Evolutionary conservation across 805 yeast genomes (phyloP).

Genomic region (Maudiozyma barnettii): DNA sequence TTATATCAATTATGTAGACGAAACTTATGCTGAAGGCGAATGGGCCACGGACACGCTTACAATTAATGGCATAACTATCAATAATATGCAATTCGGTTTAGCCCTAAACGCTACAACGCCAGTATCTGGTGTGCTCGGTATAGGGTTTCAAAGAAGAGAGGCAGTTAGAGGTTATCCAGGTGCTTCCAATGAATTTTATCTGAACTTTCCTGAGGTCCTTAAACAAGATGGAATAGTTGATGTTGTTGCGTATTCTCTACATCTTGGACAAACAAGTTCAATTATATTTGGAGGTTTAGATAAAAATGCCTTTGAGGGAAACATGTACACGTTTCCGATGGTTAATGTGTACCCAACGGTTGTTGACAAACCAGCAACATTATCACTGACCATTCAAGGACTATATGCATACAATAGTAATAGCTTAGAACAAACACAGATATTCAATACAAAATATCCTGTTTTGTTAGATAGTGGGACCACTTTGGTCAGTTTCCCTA

Average conservation of each 20-base stretch:
- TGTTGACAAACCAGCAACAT: conserved; percentile 29
- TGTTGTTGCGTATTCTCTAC: conserved; percentile 48
- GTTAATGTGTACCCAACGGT: conserved; percentile 33
- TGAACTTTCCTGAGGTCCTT: conserved; percentile 53
- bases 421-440: conserved; percentile 9
- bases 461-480: conserved; percentile 53
- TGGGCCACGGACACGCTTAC: conserved; percentile 56
- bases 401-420: conserved; percentile 23
- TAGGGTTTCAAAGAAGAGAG: conserved; percentile 58
- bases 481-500: conserved; percentile 41
- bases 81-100: conserved; percentile 54
- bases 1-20: conserved; percentile 39
- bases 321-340: conserved; percentile 37
- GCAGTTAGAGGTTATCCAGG: conserved; percentile 25
- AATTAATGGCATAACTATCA: conserved; percentile 39
- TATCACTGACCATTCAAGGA: conserved; percentile 41
- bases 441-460: conserved; percentile 22
- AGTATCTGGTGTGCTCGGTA: conserved; percentile 52
- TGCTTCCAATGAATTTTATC: conserved; percentile 32
- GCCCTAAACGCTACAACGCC: conserved; percentile 50
- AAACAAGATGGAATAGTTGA: conserved; percentile 42
- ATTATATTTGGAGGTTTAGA: conserved; percentile 61
- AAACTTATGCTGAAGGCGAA: conserved; percentile 39
- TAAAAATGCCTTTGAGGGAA: conserved; percentile 42
- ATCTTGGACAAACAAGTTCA: conserved; percentile 37